Conservation (phyloP, 2,329 filamentous ascomycete genomes). For the Fusarium sterilihyphosum region DNA sequence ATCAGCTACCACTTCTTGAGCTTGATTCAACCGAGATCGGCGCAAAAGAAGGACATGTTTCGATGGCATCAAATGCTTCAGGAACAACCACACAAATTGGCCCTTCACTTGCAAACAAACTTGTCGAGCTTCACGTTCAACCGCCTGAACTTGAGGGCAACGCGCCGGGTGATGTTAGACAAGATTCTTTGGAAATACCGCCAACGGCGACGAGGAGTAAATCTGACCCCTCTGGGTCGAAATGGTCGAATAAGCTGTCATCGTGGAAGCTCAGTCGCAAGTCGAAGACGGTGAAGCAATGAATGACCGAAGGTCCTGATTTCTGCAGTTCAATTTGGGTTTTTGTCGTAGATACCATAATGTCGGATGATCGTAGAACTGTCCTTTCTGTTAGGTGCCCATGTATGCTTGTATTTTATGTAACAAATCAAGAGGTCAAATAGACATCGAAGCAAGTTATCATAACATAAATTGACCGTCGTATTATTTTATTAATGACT, state of each 20-base stretch:
- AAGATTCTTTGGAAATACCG: slow-evolving; percentile 10
- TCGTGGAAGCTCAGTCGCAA: slow-evolving; percentile 37
- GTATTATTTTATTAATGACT: not conserved
- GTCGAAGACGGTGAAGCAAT: slow-evolving; percentile 31
- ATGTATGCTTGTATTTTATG: slow-evolving; percentile 42
- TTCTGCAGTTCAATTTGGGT: not conserved
- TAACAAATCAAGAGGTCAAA: not conserved
- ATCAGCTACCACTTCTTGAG: slow-evolving; percentile 2
- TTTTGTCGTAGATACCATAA: not conserved
- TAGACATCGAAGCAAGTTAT: not conserved
- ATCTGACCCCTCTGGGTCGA: slow-evolving; percentile 5
- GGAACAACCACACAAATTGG: not conserved
- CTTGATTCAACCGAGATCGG: slow-evolving; percentile 23
- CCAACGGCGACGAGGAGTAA: not conserved
- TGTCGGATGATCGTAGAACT: not conserved
- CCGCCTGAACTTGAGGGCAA: slow-evolving; percentile 35
- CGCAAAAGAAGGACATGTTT: not conserved
- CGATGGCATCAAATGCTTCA: not conserved
- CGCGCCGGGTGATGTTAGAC: not conserved
- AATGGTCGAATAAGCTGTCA: slow-evolving; percentile 33
- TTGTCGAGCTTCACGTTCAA: slow-evolving; percentile 24
- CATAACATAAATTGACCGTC: not conserved
- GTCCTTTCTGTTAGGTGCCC: slow-evolving; percentile 52
- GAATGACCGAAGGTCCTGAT: not conserved
- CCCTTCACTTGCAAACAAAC: not conserved